Evolutionary conservation across 1,284 basidiomycete genomes (phyloP), one percentile per base, ranked within the genome.

Genomic region (Leccinum solheimii): DNA sequence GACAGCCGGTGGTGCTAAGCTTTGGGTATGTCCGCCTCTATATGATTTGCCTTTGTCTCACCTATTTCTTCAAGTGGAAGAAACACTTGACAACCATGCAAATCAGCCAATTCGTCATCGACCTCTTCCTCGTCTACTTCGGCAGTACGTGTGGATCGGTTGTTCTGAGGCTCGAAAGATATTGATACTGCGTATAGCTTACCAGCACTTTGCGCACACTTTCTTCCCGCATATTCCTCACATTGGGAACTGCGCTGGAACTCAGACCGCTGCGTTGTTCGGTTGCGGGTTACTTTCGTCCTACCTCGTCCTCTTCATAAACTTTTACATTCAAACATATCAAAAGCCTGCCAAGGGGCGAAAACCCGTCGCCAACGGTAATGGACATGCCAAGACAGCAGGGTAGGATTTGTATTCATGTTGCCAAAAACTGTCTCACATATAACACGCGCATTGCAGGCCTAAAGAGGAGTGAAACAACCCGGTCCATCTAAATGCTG

Each of bases 31-130:
- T 73, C 66, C n/a, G 10, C 63, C 5, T n/a, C 59, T 30, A 4
- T 14, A 23, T 19, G 38, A 57, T 21, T 51, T 51, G 1, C 19
- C 13, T 45, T 54, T 57, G 1, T 60, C 64, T 63, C 40, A 64
- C 34, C 38, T 52, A 30, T 49, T 5, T 55, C 3, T 56, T 62
- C 67, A 93, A 94, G 92, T 98, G 96, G 95, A 98, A 98, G 83
- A 95, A 96, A 79, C 93, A 95, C 77, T 80, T 98, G 67, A 98
- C 97, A 55, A 88, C 86, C 43, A 90, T 97, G 86, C 97, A 99
- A 80, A 99, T 99, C 73, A 85, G 84, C 48, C 96, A 98, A 79
- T 98, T 98, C 74, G 77, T 98, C 66, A 90, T 98, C 70, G 95
- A 98, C 79, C 79, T 98, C 43, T 85, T 85, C 75, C 79, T 91